Conservation (phyloP, 2,329 filamentous ascomycete genomes). For the Colletotrichum coccodes region DNA sequence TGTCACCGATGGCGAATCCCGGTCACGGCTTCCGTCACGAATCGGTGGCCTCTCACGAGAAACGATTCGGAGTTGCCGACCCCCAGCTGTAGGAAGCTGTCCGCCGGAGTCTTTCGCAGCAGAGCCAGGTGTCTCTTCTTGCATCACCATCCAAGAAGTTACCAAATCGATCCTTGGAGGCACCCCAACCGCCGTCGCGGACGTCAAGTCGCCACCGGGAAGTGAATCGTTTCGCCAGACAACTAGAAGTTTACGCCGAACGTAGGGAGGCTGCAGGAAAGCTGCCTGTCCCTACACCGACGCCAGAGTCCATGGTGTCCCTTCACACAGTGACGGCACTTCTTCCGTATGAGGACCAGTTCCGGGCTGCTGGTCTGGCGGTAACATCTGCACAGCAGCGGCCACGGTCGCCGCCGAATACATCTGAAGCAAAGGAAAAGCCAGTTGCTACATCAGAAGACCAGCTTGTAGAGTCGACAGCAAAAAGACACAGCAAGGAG, state of each 20-base stretch:
- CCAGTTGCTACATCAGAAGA: background rate
- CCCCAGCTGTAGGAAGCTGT: conserved; percentile 34
- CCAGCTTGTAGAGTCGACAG: conserved; percentile 20
- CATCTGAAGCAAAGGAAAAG: background rate
- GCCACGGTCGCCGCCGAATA: conserved; percentile 30
- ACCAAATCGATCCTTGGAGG: background rate
- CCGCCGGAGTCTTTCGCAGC: conserved; percentile 32
- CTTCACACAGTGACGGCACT: conserved; percentile 63
- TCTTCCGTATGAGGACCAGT: conserved; percentile 63
- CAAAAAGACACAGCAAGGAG: background rate
- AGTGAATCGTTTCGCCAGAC: conserved; percentile 44
- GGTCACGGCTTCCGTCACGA: background rate
- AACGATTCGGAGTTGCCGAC: conserved; percentile 30
- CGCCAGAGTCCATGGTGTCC: conserved; percentile 53
- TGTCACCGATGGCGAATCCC: background rate
- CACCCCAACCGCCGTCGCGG: conserved; percentile 42
- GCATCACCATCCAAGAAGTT: conserved; percentile 18
- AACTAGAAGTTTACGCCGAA: conserved; percentile 37
- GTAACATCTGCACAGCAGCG: conserved; percentile 63
- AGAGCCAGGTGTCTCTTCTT: conserved; percentile 31
- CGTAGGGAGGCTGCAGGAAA: conserved; percentile 49
- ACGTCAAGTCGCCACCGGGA: conserved; percentile 54
- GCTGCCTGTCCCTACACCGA: conserved; percentile 50
- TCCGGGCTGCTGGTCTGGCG: conserved; percentile 63
- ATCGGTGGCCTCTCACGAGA: conserved; percentile 5